Evolutionary conservation across 2,329 filamentous ascomycete genomes (phyloP), one percentile per base, ranked within the genome.

Genomic region (Penicillium sp.): DNA sequence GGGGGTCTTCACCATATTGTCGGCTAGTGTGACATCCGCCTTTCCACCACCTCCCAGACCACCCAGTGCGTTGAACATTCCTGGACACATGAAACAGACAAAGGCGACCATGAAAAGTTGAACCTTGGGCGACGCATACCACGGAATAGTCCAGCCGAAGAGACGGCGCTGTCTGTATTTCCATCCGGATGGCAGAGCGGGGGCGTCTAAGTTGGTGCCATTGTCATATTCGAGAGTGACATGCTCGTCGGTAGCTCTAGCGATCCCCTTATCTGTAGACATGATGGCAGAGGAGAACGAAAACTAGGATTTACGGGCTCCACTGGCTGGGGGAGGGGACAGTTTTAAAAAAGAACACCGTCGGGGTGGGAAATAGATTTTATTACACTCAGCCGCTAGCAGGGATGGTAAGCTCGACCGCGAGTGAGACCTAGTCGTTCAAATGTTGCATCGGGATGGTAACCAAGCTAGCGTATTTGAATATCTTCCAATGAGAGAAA

Each of bases 101-200:
- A 84, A 73, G 37, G 80, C 73, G 46, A 88, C 82, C 76, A 87
- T 78, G 50, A 49, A 62, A 34, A 88, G 75, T 70, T 88, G 85
- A 46, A 83, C 68, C 59, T 79, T 78, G 20, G 85, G 85, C 50
- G 84, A 86, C 27, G 85, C 85, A 63, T 85, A 88, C 77, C 81
- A 86, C 26, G 40, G 40, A 16, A 34, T 18, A 18, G 6, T 18
- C 14, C 8, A 16, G 6, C 31, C 31, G 31, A 34, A 34, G 14
- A 34, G 5, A 18, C 31, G 31, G 9, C 31, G 31, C 10, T 34
- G 31, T 18, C 31, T 34, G 16, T 34, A 18, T 9, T 34, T 34
- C 31, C 31, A 34, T 18, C 31, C 31, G 16, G 31, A 18, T 4
- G 31, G 31, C 14, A 34, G 9, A 6, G 31, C 31, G 16, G 31